phyloP scores from a whole-genome alignment of 495 filamentous ascomycete species.

The Neurospora africana region DNA sequence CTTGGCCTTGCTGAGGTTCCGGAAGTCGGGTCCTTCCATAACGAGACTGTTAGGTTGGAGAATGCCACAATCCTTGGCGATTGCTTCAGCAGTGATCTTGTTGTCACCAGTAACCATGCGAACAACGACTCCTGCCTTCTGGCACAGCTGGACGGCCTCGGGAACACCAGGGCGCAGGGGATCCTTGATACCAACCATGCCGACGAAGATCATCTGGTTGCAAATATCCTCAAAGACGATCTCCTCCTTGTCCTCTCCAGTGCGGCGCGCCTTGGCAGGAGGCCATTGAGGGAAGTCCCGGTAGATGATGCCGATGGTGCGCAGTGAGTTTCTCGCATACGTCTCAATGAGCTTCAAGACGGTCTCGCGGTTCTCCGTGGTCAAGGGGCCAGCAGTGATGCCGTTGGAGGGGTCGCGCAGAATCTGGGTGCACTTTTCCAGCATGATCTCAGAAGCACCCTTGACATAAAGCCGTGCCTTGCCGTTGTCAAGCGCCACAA shows the following conservation, averaged over 20 bases:
- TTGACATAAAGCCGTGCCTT: slow-evolving; percentile 67
- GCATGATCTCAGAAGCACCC: slow-evolving; percentile 81
- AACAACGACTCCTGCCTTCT: slow-evolving; percentile 68
- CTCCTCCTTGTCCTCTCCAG: slow-evolving; percentile 58
- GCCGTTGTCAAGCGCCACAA: slow-evolving; percentile 55
- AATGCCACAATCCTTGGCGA: slow-evolving; percentile 76
- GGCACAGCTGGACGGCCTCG: slow-evolving; percentile 62
- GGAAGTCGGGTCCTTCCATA: slow-evolving; percentile 79
- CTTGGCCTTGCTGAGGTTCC: slow-evolving; percentile 57
- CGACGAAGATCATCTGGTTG: slow-evolving; percentile 65
- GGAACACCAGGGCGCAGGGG: slow-evolving; percentile 72
- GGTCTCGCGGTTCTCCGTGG: slow-evolving; percentile 45
- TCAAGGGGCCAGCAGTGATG: slow-evolving; percentile 44
- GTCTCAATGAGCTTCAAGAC: slow-evolving; percentile 56
- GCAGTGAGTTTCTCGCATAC: slow-evolving; percentile 73
- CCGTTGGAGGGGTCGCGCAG: slow-evolving; percentile 59
- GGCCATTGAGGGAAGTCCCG: slow-evolving; percentile 88
- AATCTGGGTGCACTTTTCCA: slow-evolving; percentile 59
- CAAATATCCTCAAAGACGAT: slow-evolving; percentile 65
- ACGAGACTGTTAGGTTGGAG: slow-evolving; percentile 60
- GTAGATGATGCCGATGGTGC: slow-evolving; percentile 80
- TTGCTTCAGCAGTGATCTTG: slow-evolving; percentile 67
- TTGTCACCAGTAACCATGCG: slow-evolving; percentile 93
- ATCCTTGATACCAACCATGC: slow-evolving; percentile 81
- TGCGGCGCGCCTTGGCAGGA: slow-evolving; percentile 51